phyloP scores from a whole-genome alignment of 495 filamentous ascomycete species.

The Penicillium macrosclerotiorum region DNA sequence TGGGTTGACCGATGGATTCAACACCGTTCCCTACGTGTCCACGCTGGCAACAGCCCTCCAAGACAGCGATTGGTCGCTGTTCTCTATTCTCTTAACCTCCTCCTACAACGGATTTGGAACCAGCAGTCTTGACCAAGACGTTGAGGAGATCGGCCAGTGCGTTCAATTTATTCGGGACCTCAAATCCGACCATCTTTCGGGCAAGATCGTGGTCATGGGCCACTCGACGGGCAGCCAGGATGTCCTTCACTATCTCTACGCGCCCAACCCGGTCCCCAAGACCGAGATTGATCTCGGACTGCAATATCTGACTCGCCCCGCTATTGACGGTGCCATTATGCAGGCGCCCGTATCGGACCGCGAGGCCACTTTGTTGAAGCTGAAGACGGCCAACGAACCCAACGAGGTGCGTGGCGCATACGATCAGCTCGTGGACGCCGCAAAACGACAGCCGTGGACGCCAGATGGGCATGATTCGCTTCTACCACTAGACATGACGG shows the following conservation, averaged over 20 bases:
- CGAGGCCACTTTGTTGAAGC: slow-evolving; percentile 51
- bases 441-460: slow-evolving; percentile 36
- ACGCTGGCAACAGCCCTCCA: slow-evolving; percentile 56
- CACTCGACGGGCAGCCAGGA: slow-evolving; percentile 90
- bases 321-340: slow-evolving; percentile 75
- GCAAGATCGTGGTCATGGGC: slow-evolving; percentile 81
- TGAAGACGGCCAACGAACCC: slow-evolving; percentile 18
- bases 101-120: slow-evolving; percentile 75
- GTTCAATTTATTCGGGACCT: slow-evolving; percentile 66
- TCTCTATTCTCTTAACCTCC: slow-evolving; percentile 58
- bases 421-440: slow-evolving; percentile 49
- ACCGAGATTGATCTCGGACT: slow-evolving; percentile 25
- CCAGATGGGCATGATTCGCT: slow-evolving; percentile 54
- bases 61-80: slow-evolving; percentile 58
- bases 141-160: slow-evolving; percentile 65
- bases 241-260: slow-evolving; percentile 69
- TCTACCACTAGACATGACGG: slow-evolving; percentile 52
- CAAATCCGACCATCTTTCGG: slow-evolving; percentile 24
- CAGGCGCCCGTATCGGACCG: slow-evolving; percentile 82
- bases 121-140: slow-evolving; percentile 65
- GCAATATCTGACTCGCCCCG: slow-evolving; percentile 29
- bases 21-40: slow-evolving; percentile 62
- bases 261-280: slow-evolving; percentile 30
- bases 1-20: slow-evolving; percentile 78
- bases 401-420: slow-evolving; percentile 40